A percentile compares a stretch with the other conserved stretches of the same genome.
These are phyloP conservation scores for Speleostelium caveatum DNA, from an alignment of 78 protist genomes.

Conservation along the genomic window DNA sequence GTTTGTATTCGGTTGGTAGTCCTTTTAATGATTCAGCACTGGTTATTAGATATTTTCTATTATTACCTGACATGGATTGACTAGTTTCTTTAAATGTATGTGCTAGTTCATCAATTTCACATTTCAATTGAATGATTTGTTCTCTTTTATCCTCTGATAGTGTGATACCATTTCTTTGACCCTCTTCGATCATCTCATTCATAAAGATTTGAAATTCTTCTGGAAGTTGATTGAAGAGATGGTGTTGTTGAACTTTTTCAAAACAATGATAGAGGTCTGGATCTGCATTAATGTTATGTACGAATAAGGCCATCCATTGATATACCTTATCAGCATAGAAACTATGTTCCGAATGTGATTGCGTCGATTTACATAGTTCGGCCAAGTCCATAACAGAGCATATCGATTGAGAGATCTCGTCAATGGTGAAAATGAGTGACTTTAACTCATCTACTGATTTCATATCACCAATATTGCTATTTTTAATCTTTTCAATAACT, in stretches of 20 bases:
- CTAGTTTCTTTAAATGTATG: too few relatives aligned
- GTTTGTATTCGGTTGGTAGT: not conserved
- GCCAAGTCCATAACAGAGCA: constrained; percentile 57
- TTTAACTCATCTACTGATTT: not conserved
- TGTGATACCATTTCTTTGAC: constrained; percentile 50
- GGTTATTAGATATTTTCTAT: not conserved
- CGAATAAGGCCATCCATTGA: not conserved
- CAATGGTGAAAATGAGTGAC: not conserved
- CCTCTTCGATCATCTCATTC: constrained; percentile 39
- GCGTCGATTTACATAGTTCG: not conserved
- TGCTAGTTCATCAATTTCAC: not conserved
- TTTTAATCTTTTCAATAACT: too few relatives aligned
- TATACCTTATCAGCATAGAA: not conserved
- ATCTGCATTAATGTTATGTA: constrained; percentile 33
- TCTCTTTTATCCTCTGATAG: not conserved
- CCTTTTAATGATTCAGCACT: not conserved
- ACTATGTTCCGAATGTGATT: not conserved
- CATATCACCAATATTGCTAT: too few relatives aligned
- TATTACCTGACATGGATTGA: not conserved
- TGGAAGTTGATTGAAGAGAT: not conserved
- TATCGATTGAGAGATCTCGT: constrained; percentile 22
- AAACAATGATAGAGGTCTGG: not conserved
- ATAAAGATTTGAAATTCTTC: constrained; percentile 16
- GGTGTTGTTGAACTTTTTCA: not conserved
- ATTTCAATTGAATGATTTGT: not conserved